Evolutionary conservation across 2,329 filamentous ascomycete genomes (phyloP).

Genomic region (Neocucurbitaria cava): DNA sequence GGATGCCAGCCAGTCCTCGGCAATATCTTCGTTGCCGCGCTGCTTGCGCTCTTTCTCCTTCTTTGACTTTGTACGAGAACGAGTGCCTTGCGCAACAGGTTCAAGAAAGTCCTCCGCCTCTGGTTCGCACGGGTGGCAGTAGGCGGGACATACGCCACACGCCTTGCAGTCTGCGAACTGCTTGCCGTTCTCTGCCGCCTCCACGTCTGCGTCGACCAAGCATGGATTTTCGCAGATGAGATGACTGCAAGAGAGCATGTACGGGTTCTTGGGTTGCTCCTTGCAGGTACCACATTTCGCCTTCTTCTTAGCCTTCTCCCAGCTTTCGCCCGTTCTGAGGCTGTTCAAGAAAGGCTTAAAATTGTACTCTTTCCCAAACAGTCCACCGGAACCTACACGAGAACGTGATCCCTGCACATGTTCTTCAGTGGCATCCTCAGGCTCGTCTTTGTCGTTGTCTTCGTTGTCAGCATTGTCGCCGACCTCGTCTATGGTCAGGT

Average conservation of each 20-base stretch:
- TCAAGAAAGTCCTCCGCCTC: conserved; percentile 21
- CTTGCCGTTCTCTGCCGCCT: conserved; percentile 29
- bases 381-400: conserved; percentile 7
- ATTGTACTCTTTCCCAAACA: conserved; percentile 49
- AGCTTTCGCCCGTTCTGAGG: conserved; percentile 42
- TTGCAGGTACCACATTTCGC: conserved; percentile 55
- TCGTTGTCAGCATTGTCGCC: neutral
- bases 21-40: conserved; percentile 36
- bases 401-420: neutral
- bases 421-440: neutral
- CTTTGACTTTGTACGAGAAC: conserved; percentile 21
- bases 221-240: conserved; percentile 62
- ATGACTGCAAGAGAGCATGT: conserved; percentile 62
- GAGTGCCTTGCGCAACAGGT: conserved; percentile 18
- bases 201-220: conserved; percentile 42
- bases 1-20: conserved; percentile 49
- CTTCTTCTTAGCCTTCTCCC: conserved; percentile 52
- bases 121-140: conserved; percentile 27
- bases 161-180: conserved; percentile 34
- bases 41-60: conserved; percentile 18
- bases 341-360: conserved; percentile 52
- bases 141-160: conserved; percentile 41
- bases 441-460: neutral
- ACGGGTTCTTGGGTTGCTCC: conserved; percentile 47
- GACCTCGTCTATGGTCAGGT: neutral